Conservation (phyloP, 495 filamentous ascomycete genomes). For the Pyronema domesticum region DNA sequence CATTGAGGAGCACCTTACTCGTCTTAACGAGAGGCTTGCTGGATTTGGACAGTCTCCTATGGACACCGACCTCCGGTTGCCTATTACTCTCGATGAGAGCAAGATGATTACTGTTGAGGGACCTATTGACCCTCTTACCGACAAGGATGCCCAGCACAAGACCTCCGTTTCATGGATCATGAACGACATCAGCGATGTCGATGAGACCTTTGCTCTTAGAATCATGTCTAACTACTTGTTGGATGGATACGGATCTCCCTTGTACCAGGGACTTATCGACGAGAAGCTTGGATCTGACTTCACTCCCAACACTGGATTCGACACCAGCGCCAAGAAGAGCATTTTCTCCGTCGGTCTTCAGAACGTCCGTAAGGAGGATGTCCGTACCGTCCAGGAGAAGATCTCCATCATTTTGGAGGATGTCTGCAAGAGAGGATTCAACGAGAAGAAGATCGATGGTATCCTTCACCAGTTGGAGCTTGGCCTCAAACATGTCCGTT, state of each 20-base stretch:
- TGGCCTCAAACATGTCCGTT: slow-evolving; percentile 50
- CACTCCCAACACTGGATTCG: slow-evolving; percentile 83
- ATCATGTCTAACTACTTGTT: slow-evolving; percentile 66
- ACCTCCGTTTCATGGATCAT: slow-evolving; percentile 85
- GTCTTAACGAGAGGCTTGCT: slow-evolving; percentile 53
- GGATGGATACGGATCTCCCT: slow-evolving; percentile 85
- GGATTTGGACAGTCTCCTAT: slow-evolving; percentile 49
- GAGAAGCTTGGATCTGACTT: slow-evolving; percentile 80
- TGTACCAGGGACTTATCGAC: slow-evolving; percentile 83
- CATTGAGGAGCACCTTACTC: slow-evolving; percentile 55
- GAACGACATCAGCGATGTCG: slow-evolving; percentile 58
- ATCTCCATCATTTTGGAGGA: slow-evolving; percentile 51
- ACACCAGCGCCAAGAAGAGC: slow-evolving; percentile 52
- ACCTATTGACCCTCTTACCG: slow-evolving; percentile 74
- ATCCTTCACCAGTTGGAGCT: slow-evolving; percentile 87
- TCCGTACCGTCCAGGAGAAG: slow-evolving; percentile 54
- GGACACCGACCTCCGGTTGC: slow-evolving; percentile 55
- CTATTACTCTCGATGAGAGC: slow-evolving; percentile 51
- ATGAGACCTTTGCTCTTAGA: slow-evolving; percentile 71
- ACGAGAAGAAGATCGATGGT: slow-evolving; percentile 73
- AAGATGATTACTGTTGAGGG: slow-evolving; percentile 52
- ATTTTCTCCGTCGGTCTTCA: slow-evolving; percentile 83
- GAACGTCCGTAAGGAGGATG: slow-evolving; percentile 62
- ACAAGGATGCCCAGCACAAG: slow-evolving; percentile 73
- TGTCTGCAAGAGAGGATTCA: slow-evolving; percentile 56